phyloP scores from a whole-genome alignment of 2,329 filamentous ascomycete genomes.

The Colletotrichum musicola region DNA sequence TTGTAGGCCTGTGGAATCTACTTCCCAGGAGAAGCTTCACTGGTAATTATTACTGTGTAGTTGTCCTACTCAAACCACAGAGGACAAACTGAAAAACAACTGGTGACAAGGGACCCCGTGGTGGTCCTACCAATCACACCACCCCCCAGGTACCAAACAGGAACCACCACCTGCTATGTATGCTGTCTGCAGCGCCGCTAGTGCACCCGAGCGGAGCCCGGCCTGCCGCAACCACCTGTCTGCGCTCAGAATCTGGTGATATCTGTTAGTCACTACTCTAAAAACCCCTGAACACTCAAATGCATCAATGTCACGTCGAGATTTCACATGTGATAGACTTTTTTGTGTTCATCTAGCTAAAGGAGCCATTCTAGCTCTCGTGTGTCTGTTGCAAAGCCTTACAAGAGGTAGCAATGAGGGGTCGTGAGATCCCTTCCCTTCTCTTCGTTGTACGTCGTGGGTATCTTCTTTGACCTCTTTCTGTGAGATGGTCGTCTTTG shows the following conservation, averaged over 20 bases:
- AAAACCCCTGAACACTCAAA: not conserved
- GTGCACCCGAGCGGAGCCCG: constrained; percentile 19
- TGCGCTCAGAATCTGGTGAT: constrained; percentile 1
- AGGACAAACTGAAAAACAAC: no score
- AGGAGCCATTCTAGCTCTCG: constrained; percentile 9
- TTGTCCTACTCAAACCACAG: no score
- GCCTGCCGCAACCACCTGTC: constrained; percentile 2
- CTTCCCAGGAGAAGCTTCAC: no score
- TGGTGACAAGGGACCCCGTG: not conserved
- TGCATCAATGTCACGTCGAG: not conserved
- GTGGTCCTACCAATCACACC: constrained; percentile 25
- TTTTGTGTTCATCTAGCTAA: constrained; percentile 27
- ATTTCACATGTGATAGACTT: constrained; percentile 17
- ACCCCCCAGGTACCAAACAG: not conserved
- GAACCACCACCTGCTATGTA: not conserved
- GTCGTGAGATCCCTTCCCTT: constrained; percentile 7
- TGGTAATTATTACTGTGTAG: no score
- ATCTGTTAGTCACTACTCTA: constrained; percentile 14
- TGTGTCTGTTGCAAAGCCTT: constrained; percentile 27
- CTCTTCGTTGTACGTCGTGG: constrained; percentile 25
- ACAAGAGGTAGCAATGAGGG: constrained; percentile 25
- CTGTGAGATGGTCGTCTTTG: constrained; percentile 30
- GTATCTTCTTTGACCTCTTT: constrained; percentile 37
- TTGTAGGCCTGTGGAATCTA: no score
- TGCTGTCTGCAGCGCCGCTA: constrained; percentile 4